A percentile compares a stretch with the other conserved stretches of the same genome.
Conservation (phyloP, 768 basidiomycete genomes). For the Russula ochroleuca region DNA sequence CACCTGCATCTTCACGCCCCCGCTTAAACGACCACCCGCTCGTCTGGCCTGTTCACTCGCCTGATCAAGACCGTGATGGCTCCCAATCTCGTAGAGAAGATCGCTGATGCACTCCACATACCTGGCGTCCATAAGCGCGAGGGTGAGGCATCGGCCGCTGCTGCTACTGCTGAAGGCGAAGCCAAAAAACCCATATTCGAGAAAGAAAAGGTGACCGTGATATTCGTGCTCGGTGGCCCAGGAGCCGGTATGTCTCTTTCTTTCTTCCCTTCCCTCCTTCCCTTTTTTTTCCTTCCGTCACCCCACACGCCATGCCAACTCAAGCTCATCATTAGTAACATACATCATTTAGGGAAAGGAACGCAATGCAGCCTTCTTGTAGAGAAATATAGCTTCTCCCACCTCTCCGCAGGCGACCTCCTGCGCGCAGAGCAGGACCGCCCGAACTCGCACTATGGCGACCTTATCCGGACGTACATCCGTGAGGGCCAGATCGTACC, state of each 20-base stretch:
- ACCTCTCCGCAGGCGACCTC: constrained; percentile 98
- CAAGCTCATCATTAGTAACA: constrained; percentile 5
- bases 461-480: constrained; percentile 84
- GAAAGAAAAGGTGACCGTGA: constrained; percentile 68
- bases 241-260: constrained; percentile 67
- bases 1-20: constrained; percentile 58
- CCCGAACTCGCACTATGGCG: constrained; percentile 75
- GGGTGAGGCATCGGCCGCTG: background rate
- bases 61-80: constrained; percentile 33
- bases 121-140: background rate
- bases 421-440: constrained; percentile 91
- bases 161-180: background rate
- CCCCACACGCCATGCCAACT: background rate
- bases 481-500: constrained; percentile 92
- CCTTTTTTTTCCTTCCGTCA: background rate
- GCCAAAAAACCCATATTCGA: constrained; percentile 46
- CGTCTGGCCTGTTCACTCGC: constrained; percentile 52
- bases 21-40: constrained; percentile 62
- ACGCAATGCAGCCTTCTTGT: constrained; percentile 90
- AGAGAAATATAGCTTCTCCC: constrained; percentile 78
- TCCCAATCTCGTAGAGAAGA: constrained; percentile 43
- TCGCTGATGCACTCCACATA: constrained; percentile 37
- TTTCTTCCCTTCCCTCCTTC: constrained; percentile 5
- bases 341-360: constrained; percentile 68
- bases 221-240: constrained; percentile 96